Conservation (phyloP, 1,139 yeast genomes). For the Barnettozyma hawaiiensis region DNA sequence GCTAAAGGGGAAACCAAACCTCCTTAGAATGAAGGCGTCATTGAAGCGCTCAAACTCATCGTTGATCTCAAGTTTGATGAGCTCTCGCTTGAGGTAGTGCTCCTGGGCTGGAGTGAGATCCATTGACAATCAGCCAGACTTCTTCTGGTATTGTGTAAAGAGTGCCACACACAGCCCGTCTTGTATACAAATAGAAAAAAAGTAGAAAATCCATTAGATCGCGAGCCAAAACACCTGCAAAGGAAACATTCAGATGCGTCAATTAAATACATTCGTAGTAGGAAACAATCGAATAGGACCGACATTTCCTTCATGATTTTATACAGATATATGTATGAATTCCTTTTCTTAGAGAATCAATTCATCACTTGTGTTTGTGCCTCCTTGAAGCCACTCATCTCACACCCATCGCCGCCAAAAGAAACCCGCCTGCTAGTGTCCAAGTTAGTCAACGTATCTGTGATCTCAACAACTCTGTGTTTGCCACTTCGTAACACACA, state of each 20-base stretch:
- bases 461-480: constrained; percentile 24
- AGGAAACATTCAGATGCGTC: too few relatives aligned
- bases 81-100: constrained; percentile 79
- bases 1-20: constrained; percentile 71
- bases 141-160: not conserved
- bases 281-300: too few relatives aligned
- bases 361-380: constrained; percentile 5
- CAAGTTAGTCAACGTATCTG: constrained; percentile 22
- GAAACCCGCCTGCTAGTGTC: not conserved
- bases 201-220: too few relatives aligned
- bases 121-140: not conserved
- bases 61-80: constrained; percentile 55
- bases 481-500: constrained; percentile 33
- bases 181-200: too few relatives aligned
- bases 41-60: constrained; percentile 56
- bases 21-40: constrained; percentile 52
- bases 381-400: constrained; percentile 9
- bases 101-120: constrained; percentile 54
- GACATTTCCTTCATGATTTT: too few relatives aligned
- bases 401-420: constrained; percentile 1
- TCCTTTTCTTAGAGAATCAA: too few relatives aligned
- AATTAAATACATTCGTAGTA: too few relatives aligned
- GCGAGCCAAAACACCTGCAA: too few relatives aligned
- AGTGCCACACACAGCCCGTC: too few relatives aligned
- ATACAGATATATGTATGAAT: too few relatives aligned